These are phyloP conservation scores for Tolypocladium inflatum DNA, from an alignment of 2,329 filamentous ascomycete genomes.

Conservation along the genomic window DNA sequence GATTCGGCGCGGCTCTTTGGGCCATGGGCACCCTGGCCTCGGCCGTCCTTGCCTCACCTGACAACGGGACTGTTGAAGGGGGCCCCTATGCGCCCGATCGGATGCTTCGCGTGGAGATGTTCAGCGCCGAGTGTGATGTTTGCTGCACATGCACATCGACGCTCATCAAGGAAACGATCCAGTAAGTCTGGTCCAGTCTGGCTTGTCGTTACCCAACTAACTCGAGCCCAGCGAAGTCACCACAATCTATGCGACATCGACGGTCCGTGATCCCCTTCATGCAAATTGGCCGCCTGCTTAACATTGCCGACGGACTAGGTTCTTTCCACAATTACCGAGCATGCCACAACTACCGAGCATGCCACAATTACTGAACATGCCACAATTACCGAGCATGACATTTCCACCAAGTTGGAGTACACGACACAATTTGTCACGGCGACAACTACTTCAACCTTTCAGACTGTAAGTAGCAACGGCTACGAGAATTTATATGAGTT, in stretches of 20 bases:
- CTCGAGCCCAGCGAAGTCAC: not conserved
- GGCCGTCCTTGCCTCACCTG: not conserved
- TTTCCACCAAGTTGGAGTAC: constrained; percentile 9
- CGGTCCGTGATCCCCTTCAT: not conserved
- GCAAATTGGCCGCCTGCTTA: not conserved
- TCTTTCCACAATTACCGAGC: constrained; percentile 5
- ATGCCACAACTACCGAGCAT: constrained; percentile 5
- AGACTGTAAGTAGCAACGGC: constrained; percentile 4
- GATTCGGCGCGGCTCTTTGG: not conserved
- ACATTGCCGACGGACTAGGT: constrained; percentile 1
- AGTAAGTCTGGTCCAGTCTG: not conserved
- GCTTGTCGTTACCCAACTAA: not conserved
- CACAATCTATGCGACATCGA: not conserved
- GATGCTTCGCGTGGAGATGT: not conserved
- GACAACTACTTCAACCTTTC: constrained; percentile 7
- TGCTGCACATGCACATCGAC: not conserved
- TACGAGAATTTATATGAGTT: not conserved
- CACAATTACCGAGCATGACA: constrained; percentile 5
- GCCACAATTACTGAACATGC: constrained; percentile 6
- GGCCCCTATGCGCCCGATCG: too few species aligned
- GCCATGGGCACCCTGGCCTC: not conserved
- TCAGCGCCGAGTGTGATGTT: not conserved
- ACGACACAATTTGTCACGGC: constrained; percentile 10
- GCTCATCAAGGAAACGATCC: not conserved
- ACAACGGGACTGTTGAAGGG: not conserved